Evolutionary conservation across 352 stramenopile genomes (phyloP).

Genomic region (Albugo candida): DNA sequence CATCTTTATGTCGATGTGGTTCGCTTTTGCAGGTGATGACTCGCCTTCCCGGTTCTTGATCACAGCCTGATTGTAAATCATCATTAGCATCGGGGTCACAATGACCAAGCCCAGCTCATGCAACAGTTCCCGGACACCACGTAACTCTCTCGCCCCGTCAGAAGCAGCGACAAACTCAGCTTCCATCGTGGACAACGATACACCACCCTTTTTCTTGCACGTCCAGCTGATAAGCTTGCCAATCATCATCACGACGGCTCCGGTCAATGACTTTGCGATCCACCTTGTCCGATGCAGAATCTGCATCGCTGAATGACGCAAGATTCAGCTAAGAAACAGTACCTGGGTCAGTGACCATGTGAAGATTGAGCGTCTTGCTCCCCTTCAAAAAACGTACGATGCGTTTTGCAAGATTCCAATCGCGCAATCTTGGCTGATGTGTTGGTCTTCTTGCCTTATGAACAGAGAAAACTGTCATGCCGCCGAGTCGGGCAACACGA

Average conservation of each 20-base stretch:
- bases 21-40: slow-evolving; percentile 2
- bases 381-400: slow-evolving; percentile 11
- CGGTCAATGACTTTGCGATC: slow-evolving; percentile 11
- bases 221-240: slow-evolving; percentile 5
- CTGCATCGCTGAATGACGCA: slow-evolving; percentile 6
- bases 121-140: slow-evolving; percentile 4
- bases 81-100: neutral
- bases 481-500: no score
- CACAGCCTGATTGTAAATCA: slow-evolving; percentile 4
- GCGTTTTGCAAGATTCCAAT: slow-evolving; percentile 7
- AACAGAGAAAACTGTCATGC: no score
- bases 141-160: neutral
- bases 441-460: no score
- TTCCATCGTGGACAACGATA: slow-evolving; percentile 9
- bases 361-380: slow-evolving; percentile 3
- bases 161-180: slow-evolving; percentile 6
- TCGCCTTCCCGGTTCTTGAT: neutral
- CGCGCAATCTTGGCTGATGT: no score
- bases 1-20: slow-evolving; percentile 6
- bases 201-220: slow-evolving; percentile 8
- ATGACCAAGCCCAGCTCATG: neutral
- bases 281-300: slow-evolving; percentile 9
- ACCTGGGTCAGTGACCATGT: neutral
- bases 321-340: neutral
- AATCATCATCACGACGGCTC: slow-evolving; percentile 2